Evolutionary conservation across 345 rosid genomes (phyloP).

Genomic region (Isatis tinctoria): DNA sequence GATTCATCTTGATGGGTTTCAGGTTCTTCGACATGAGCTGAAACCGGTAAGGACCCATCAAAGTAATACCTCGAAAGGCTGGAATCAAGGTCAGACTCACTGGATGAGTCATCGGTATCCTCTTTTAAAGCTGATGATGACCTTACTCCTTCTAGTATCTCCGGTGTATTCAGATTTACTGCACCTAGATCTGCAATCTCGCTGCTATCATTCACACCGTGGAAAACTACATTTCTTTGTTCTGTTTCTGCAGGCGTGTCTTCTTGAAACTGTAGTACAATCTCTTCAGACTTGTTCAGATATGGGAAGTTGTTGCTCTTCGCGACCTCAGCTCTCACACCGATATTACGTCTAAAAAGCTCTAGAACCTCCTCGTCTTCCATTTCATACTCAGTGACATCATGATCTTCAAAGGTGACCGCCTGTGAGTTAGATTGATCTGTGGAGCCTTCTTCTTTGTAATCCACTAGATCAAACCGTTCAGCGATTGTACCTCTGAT

Average conservation of each 20-base stretch:
- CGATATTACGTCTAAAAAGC: slow-evolving; percentile 15
- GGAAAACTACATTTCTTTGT: neutral
- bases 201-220: slow-evolving; percentile 5
- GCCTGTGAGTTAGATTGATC: slow-evolving; percentile 8
- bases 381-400: slow-evolving; percentile 14
- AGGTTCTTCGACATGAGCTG: slow-evolving; percentile 13
- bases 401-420: neutral
- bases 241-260: slow-evolving; percentile 5
- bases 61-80: slow-evolving; percentile 27
- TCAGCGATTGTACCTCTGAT: neutral
- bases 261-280: slow-evolving; percentile 1
- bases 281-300: slow-evolving; percentile 16
- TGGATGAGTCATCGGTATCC: slow-evolving; percentile 34
- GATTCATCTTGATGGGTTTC: slow-evolving; percentile 29
- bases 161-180: neutral
- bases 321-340: neutral
- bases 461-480: neutral
- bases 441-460: neutral
- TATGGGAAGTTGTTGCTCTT: neutral
- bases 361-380: slow-evolving; percentile 25
- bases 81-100: slow-evolving; percentile 15
- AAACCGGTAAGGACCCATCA: slow-evolving; percentile 22
- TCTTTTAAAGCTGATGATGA: slow-evolving; percentile 21
- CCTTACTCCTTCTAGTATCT: neutral
- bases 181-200: neutral